phyloP scores from a whole-genome alignment of 1,139 yeast species.

The Yamadazyma epiphylla region DNA sequence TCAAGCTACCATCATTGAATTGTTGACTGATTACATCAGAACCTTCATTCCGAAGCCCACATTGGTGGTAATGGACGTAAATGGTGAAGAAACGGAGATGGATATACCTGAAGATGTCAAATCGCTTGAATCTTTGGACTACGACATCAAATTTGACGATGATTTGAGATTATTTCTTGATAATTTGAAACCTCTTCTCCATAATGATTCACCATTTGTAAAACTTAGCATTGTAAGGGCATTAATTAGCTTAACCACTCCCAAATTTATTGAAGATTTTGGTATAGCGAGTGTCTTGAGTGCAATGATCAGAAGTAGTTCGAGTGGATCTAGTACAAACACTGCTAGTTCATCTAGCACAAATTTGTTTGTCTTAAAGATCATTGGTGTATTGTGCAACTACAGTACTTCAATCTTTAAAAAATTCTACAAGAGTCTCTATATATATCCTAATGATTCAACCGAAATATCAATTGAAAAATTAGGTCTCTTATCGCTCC shows the following conservation, averaged over 20 bases:
- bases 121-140: slow-evolving; percentile 24
- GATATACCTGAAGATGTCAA: slow-evolving; percentile 38
- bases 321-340: slow-evolving; percentile 12
- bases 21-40: slow-evolving; percentile 66
- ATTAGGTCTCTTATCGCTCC: slow-evolving; percentile 57
- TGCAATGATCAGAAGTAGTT: slow-evolving; percentile 29
- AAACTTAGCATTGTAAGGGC: slow-evolving; percentile 60
- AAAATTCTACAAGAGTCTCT: slow-evolving; percentile 50
- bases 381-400: slow-evolving; percentile 31
- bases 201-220: slow-evolving; percentile 56
- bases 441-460: slow-evolving; percentile 57
- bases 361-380: slow-evolving; percentile 37
- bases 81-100: slow-evolving; percentile 17
- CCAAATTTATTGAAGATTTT: slow-evolving; percentile 43
- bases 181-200: slow-evolving; percentile 40
- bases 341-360: too few relatives aligned
- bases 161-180: slow-evolving; percentile 56
- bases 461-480: slow-evolving; percentile 48
- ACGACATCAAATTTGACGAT: slow-evolving; percentile 45
- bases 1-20: slow-evolving; percentile 57
- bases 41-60: slow-evolving; percentile 54
- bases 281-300: slow-evolving; percentile 50
- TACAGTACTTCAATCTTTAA: slow-evolving; percentile 44
- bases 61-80: slow-evolving; percentile 21
- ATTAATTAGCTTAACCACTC: slow-evolving; percentile 51